A percentile compares a stretch with the other conserved stretches of the same genome.
phyloP scores from a whole-genome alignment of 2,329 filamentous ascomycete species.

The Trichoderma endophyticum region DNA sequence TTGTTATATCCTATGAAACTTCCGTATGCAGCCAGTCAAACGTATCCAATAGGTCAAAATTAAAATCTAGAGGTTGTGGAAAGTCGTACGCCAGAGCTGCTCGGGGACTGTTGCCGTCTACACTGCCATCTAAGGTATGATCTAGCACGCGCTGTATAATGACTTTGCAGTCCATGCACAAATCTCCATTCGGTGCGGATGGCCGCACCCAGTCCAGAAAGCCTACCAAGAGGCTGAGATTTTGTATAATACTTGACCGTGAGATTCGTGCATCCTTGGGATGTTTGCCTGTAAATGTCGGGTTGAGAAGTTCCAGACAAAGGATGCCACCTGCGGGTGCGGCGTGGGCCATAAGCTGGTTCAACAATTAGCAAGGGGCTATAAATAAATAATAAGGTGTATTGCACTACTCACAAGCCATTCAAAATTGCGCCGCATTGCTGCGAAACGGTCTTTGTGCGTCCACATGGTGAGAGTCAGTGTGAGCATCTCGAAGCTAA shows the following conservation, averaged over 20 bases:
- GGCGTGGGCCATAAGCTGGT: slow-evolving; percentile 47
- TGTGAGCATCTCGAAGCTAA: slow-evolving; percentile 48
- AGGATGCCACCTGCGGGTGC: slow-evolving; percentile 49
- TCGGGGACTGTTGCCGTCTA: slow-evolving; percentile 24
- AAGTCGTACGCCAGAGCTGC: slow-evolving; percentile 18
- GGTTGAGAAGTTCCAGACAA: slow-evolving; percentile 48
- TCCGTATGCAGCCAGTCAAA: slow-evolving; percentile 36
- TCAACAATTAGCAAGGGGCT: background rate
- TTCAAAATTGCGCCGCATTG: slow-evolving; percentile 45
- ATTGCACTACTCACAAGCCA: slow-evolving; percentile 41
- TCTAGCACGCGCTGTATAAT: slow-evolving; percentile 51
- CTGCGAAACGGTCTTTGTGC: slow-evolving; percentile 44
- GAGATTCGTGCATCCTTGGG: slow-evolving; percentile 37
- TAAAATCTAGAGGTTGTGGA: slow-evolving; percentile 32
- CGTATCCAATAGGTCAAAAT: slow-evolving; percentile 41
- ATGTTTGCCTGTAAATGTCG: slow-evolving; percentile 36
- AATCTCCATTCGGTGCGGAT: slow-evolving; percentile 45
- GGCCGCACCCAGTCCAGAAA: slow-evolving; percentile 52
- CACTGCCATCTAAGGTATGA: slow-evolving; percentile 41
- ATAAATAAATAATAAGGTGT: background rate
- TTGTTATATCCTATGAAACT: background rate
- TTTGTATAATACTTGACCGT: slow-evolving; percentile 48
- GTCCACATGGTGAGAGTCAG: slow-evolving; percentile 48
- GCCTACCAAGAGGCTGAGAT: slow-evolving; percentile 48
- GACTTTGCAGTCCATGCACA: slow-evolving; percentile 46